phyloP scores from a whole-genome alignment of 495 filamentous ascomycete genomes.

The Neurospora sp. region DNA sequence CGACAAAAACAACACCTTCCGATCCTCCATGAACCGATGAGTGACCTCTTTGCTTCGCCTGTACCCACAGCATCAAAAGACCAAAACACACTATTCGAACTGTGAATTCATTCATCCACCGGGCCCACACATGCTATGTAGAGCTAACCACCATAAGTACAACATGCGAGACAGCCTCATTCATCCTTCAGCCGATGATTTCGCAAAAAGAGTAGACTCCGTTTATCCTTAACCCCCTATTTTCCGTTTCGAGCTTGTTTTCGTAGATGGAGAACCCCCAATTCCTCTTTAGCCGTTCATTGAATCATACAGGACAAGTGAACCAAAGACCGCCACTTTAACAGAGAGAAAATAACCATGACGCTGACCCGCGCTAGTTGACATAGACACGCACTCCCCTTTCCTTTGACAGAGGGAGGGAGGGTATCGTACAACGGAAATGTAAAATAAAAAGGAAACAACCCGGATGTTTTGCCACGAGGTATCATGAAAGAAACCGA shows the following conservation, averaged over 20 bases:
- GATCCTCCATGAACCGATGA: neutral
- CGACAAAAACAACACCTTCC: neutral
- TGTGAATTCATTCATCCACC: neutral
- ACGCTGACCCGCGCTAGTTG: neutral
- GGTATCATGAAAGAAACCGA: conserved; percentile 22
- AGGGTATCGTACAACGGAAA: conserved; percentile 6
- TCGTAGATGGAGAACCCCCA: neutral
- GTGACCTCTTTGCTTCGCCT: neutral
- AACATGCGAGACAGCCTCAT: neutral
- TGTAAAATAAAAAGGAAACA: conserved; percentile 4
- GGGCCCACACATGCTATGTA: neutral
- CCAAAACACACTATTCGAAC: neutral
- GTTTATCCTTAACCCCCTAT: neutral
- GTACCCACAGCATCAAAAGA: neutral
- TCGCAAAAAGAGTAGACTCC: neutral
- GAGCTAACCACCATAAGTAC: neutral
- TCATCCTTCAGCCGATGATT: neutral
- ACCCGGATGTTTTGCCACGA: conserved; percentile 7
- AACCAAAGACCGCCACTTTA: conserved; percentile 1
- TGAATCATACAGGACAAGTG: conserved; percentile 8
- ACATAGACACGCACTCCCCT: neutral
- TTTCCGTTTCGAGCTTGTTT: neutral
- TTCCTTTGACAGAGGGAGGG: neutral
- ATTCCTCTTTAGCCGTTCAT: conserved; percentile 2
- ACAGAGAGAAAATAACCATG: neutral